Conservation (phyloP, 352 stramenopile genomes). For the Phytophthora quininea region DNA sequence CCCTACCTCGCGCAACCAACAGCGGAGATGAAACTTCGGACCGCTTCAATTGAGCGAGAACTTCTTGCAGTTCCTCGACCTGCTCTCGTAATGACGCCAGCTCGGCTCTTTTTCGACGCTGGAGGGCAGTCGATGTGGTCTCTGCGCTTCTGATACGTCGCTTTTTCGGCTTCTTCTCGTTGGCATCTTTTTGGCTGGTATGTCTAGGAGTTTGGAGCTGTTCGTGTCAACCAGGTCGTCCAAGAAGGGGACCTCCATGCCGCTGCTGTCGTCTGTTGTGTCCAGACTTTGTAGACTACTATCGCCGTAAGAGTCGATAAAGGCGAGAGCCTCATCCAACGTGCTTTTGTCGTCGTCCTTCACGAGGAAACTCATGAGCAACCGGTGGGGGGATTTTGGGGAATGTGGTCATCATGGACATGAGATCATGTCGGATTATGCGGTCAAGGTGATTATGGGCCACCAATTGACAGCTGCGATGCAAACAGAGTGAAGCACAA, state of each 20-base stretch:
- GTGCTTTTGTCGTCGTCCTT: conserved; percentile 23
- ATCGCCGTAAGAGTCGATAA: conserved; percentile 28
- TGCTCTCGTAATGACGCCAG: conserved; percentile 27
- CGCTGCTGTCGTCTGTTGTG: conserved; percentile 13
- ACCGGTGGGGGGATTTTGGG: not conserved
- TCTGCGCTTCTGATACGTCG: conserved; percentile 15
- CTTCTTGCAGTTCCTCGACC: conserved; percentile 15
- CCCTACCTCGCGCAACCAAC: not conserved
- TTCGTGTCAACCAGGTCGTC: conserved; percentile 5
- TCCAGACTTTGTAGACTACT: no score
- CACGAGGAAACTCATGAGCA: conserved; percentile 28
- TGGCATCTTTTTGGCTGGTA: not conserved
- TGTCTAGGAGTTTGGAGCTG: conserved; percentile 1
- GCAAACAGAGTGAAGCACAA: no score
- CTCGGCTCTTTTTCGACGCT: conserved; percentile 25
- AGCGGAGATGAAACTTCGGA: not conserved
- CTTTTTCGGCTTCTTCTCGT: conserved; percentile 18
- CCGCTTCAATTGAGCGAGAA: conserved; percentile 20
- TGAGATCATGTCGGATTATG: no score
- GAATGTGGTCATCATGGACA: not conserved
- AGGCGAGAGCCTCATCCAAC: conserved; percentile 30
- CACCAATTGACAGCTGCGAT: no score
- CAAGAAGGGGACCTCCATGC: conserved; percentile 8
- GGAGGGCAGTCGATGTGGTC: conserved; percentile 17
- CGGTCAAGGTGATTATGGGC: not conserved